phyloP scores from a whole-genome alignment of 2,329 filamentous ascomycete genomes.

The Botrytis aclada region DNA sequence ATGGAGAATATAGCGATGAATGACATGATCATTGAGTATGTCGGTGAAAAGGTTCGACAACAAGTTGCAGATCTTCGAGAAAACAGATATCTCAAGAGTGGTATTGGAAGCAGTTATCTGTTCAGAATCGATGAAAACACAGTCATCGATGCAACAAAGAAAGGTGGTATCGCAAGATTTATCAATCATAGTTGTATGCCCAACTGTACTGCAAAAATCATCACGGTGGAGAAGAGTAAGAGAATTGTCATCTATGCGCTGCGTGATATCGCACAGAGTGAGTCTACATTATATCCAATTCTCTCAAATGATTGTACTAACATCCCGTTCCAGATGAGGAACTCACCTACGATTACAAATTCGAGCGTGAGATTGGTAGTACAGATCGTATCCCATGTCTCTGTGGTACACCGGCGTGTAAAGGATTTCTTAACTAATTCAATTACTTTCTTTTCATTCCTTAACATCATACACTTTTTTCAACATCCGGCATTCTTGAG shows the following conservation, averaged over 20 bases:
- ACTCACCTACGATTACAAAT: constrained; percentile 99
- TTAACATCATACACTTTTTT: constrained; percentile 17
- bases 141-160: constrained; percentile 97
- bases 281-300: constrained; percentile 42
- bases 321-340: constrained; percentile 71
- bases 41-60: constrained; percentile 94
- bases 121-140: constrained; percentile 98
- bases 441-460: constrained; percentile 37
- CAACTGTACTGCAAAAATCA: constrained; percentile 98
- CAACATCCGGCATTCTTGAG: constrained; percentile 2
- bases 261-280: constrained; percentile 91
- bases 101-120: constrained; percentile 94
- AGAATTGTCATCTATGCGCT: constrained; percentile 98
- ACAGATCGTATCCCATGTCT: constrained; percentile 95
- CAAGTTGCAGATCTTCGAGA: constrained; percentile 97
- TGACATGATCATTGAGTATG: constrained; percentile 99
- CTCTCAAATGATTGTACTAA: constrained; percentile 24
- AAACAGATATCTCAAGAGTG: constrained; percentile 87
- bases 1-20: constrained; percentile 97
- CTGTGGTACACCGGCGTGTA: constrained; percentile 92
- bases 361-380: constrained; percentile 93
- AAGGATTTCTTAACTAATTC: constrained; percentile 96
- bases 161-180: constrained; percentile 95
- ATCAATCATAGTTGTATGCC: constrained; percentile 99
- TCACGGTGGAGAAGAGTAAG: constrained; percentile 97